Evolutionary conservation across 208 protist genomes (phyloP), one percentile per base, ranked within the genome.

Genomic region (Leptomonas seymouri): DNA sequence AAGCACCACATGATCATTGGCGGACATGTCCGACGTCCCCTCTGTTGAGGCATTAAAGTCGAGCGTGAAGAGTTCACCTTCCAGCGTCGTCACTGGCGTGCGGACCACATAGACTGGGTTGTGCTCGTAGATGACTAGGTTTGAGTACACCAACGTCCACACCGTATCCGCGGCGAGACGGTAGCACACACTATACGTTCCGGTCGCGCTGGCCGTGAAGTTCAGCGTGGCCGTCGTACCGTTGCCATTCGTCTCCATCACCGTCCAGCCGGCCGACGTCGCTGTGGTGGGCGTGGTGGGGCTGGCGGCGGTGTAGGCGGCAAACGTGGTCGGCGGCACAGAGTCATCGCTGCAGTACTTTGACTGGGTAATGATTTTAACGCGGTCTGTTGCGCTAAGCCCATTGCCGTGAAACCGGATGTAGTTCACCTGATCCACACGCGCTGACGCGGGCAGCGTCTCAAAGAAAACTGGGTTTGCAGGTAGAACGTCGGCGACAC

Each of bases 121-220:
- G 57, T 83, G 84, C 41, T 79, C 63, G 42, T 62, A 46, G 70
- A 97, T 85, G 55, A 61, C 66, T 27, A 97, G 83, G 76, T 86
- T 69, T 36, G 74, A 64, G 77, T 97, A 94, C 45, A 97, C 86
- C n/a, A 93, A 73, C 27, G 93, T 97, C 90, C 93, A 97, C 44
- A 95, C 88, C 45, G 78, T 82, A 59, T 97, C 93, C 20, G 63
- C 57, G 27, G 74, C 76, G 23, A 95, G 84, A 14, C 81, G 79
- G 76, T 97, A 97, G 65, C 93, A 97, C 63, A 97, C 88, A 60
- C 83, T 94, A 71, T 80, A 95, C 5, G 34, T 81, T 7, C 87
- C 93, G 11, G 53, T 78, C 15, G 39, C 62, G 11, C n/a, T 80
- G 11, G 84, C 71, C 41, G 76, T 90, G 64, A 97, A 84, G 74